Conservation (phyloP, 2,329 filamentous ascomycete genomes). For the Anisogramma anomala region DNA sequence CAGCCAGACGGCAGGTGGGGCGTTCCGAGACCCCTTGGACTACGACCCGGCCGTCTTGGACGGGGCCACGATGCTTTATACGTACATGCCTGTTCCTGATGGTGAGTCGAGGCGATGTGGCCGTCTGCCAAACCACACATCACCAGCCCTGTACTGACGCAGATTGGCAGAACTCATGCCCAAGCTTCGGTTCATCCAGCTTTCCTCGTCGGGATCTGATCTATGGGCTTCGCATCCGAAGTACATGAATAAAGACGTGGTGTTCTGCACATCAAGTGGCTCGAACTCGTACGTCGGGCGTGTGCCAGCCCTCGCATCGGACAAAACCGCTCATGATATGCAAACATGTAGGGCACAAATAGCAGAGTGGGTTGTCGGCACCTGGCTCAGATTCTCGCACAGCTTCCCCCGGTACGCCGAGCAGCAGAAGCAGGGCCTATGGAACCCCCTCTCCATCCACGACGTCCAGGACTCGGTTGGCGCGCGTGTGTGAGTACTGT, state of each 20-base stretch:
- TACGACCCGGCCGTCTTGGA: constrained; percentile 22
- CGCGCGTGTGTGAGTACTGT: constrained; percentile 8
- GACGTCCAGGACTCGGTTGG: constrained; percentile 5
- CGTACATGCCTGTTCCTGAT: constrained; percentile 21
- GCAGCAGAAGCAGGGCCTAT: constrained; percentile 21
- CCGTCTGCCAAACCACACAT: neutral
- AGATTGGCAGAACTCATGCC: constrained; percentile 17
- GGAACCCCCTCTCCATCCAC: constrained; percentile 15
- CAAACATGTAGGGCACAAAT: constrained; percentile 24
- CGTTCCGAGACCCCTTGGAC: constrained; percentile 17
- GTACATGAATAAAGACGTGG: constrained; percentile 22
- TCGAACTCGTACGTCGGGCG: constrained; percentile 27
- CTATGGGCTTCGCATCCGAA: constrained; percentile 23
- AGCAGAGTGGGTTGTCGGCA: constrained; percentile 30
- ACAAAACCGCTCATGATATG: too few relatives aligned
- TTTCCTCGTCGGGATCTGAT: constrained; percentile 29
- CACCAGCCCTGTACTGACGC: neutral
- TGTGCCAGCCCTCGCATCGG: too few relatives aligned
- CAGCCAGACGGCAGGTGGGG: constrained; percentile 15
- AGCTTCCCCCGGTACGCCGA: constrained; percentile 22
- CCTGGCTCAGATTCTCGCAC: constrained; percentile 25
- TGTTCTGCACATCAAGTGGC: constrained; percentile 27
- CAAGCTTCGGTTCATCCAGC: constrained; percentile 29
- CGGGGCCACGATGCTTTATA: constrained; percentile 26
- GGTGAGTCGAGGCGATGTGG: neutral